Evolutionary conservation across 371 early-diverging fungal genomes (phyloP).

Genomic region (Globomyces sp.): DNA sequence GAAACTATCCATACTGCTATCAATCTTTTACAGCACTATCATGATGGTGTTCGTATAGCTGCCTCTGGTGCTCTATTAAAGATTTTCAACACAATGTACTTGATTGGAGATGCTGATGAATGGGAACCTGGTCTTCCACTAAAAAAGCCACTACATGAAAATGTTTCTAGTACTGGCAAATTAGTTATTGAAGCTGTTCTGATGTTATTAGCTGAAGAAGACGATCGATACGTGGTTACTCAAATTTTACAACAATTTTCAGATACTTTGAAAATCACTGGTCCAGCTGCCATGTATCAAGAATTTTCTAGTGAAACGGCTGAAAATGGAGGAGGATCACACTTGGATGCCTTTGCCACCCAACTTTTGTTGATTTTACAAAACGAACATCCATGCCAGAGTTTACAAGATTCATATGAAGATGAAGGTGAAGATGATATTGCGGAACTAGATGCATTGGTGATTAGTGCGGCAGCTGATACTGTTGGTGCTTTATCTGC

Average conservation of each 20-base stretch:
- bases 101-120: conserved; percentile 59
- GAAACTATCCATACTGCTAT: conserved; percentile 62
- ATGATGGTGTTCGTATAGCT: conserved; percentile 82
- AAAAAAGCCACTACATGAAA: conserved; percentile 66
- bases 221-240: conserved; percentile 76
- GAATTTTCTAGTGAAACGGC: conserved; percentile 43
- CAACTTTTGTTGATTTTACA: conserved; percentile 69
- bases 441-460: conserved; percentile 78
- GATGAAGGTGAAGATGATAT: conserved; percentile 73
- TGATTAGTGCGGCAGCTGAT: conserved; percentile 80
- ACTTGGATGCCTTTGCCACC: conserved; percentile 58
- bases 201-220: conserved; percentile 75
- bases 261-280: conserved; percentile 67
- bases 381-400: conserved; percentile 77
- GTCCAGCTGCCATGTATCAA: conserved; percentile 73
- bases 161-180: conserved; percentile 67
- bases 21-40: conserved; percentile 64
- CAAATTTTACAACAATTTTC: conserved; percentile 72
- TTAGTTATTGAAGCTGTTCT: conserved; percentile 69
- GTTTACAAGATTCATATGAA: conserved; percentile 64
- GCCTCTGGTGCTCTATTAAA: conserved; percentile 67
- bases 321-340: not conserved
- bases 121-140: conserved; percentile 76
- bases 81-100: conserved; percentile 74
- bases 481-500: conserved; percentile 74